Conservation (phyloP, 2,329 filamentous ascomycete genomes). For the Aureobasidium sp. region DNA sequence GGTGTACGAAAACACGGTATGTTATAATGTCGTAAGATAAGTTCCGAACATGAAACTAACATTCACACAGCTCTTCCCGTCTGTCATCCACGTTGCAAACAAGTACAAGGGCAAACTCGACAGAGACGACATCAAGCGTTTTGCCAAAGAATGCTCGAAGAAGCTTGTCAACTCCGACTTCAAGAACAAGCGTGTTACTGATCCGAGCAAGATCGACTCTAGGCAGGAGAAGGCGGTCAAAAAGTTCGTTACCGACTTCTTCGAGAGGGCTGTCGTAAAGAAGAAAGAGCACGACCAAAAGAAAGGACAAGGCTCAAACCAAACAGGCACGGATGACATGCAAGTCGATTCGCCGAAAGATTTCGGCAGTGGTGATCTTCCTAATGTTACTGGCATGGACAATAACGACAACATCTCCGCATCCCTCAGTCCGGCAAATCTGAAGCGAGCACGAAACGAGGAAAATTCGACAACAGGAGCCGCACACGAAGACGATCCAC, state of each 20-base stretch:
- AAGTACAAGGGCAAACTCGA: conserved; percentile 82
- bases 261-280: conserved; percentile 78
- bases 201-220: conserved; percentile 60
- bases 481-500: conserved; percentile 25
- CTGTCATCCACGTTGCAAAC: conserved; percentile 76
- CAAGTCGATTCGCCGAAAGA: conserved; percentile 21
- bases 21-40: conserved; percentile 25
- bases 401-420: not conserved
- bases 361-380: conserved; percentile 20
- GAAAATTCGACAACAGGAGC: conserved; percentile 21
- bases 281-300: conserved; percentile 60
- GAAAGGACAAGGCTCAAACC: conserved; percentile 46
- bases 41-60: conserved; percentile 11
- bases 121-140: conserved; percentile 62
- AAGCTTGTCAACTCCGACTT: conserved; percentile 88
- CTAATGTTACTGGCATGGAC: conserved; percentile 17
- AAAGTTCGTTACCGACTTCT: conserved; percentile 72
- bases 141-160: conserved; percentile 61
- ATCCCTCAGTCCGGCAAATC: conserved; percentile 14
- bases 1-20: conserved; percentile 85
- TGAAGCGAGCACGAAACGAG: conserved; percentile 22
- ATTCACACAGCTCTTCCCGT: conserved; percentile 60
- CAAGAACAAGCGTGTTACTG: conserved; percentile 76
- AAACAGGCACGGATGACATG: conserved; percentile 19
- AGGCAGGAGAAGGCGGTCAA: conserved; percentile 79